These are phyloP conservation scores for Haplosporangium sp. DNA, from an alignment of 371 early-diverging fungal genomes.

Conservation along the genomic window DNA sequence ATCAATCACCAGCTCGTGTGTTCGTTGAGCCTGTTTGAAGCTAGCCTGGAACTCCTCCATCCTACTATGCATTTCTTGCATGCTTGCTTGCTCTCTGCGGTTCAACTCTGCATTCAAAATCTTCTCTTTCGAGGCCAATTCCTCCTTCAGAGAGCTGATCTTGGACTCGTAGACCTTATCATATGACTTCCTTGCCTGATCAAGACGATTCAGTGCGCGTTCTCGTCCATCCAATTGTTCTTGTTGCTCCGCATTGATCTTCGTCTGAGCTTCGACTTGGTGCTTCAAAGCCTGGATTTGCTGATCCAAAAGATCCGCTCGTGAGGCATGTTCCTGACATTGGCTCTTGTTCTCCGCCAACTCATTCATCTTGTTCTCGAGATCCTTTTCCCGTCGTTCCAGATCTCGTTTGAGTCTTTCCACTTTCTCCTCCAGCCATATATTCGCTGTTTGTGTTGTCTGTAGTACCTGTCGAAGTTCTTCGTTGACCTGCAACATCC, in stretches of 20 bases:
- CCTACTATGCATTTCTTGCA: constrained; percentile 5
- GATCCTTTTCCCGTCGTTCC: constrained; percentile 12
- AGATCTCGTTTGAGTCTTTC: constrained; percentile 24
- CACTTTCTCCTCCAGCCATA: constrained; percentile 11
- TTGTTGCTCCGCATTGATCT: constrained; percentile 17
- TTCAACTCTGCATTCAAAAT: constrained; percentile 8
- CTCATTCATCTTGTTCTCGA: constrained; percentile 13
- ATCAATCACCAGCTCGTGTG: too few relatives aligned
- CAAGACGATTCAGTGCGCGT: constrained; percentile 21
- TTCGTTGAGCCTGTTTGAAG: not conserved
- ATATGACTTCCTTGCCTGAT: constrained; percentile 29
- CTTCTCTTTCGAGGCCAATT: constrained; percentile 15
- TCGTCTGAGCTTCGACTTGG: not conserved
- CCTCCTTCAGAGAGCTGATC: constrained; percentile 31
- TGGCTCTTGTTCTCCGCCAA: constrained; percentile 6
- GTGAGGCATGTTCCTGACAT: constrained; percentile 9
- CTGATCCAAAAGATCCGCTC: constrained; percentile 9
- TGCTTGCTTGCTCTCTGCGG: not conserved
- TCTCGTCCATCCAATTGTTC: constrained; percentile 36
- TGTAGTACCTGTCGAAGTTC: constrained; percentile 5
- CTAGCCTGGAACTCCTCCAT: not conserved
- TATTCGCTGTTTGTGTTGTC: constrained; percentile 1
- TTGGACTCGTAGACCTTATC: constrained; percentile 38
- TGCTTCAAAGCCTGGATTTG: constrained; percentile 14
- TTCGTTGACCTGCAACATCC: constrained; percentile 3